Base-by-base conservation (phyloP, 352 stramenopile genomes). In the Globisporangium rhizosaccharum region DNA sequence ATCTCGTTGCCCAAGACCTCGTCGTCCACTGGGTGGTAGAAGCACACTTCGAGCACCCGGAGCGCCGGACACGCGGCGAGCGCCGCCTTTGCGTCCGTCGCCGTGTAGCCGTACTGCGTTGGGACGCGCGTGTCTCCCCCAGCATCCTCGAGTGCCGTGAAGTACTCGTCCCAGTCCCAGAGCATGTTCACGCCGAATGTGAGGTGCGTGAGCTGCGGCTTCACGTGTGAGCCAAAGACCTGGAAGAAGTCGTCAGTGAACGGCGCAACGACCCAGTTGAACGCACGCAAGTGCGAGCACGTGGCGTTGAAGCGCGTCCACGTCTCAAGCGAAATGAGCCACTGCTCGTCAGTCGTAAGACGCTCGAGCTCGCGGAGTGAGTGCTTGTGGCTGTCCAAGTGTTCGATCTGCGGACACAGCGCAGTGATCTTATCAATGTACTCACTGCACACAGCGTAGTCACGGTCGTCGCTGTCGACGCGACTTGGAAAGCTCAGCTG, bases 191-290 rank as follows among this genome's bases (percentile, higher is more conserved):
- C 65, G 30, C 63, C 68, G 23, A 83, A 57, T 3, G 50, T 56
- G 15, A 79, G 17, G 12, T 76, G 62, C 14, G 68, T 73, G 15
- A 87, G 63, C 18, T 67, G 68, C 26, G 53, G 70, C 58, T 83
- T 86, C 11, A 62, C 53, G 4, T 71, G 68, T 1, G 63, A 58
- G 1, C 72, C 73, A 37, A 87, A 87, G 14, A 72, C 65, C 14
- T 61, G 56, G 18, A 87, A 69, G 56, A 84, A 87, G 0, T 59
- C 64, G 20, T 85, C 77, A 0, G 59, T 72, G 51, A 80, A 83
- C 18, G 77, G 77, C n/a, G 77, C 75, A 23, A 84, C 73, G 0
- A 67, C 62, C 73, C 75, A 85, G 55, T 85, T 85, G 60, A 87
- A 87, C 59, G 83, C 75, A 2, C 67, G 69, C 37, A 87, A 51